These are phyloP conservation scores for Pleurotus salmoneostramineus DNA, from an alignment of 768 basidiomycete genomes.

Conservation along the genomic window DNA sequence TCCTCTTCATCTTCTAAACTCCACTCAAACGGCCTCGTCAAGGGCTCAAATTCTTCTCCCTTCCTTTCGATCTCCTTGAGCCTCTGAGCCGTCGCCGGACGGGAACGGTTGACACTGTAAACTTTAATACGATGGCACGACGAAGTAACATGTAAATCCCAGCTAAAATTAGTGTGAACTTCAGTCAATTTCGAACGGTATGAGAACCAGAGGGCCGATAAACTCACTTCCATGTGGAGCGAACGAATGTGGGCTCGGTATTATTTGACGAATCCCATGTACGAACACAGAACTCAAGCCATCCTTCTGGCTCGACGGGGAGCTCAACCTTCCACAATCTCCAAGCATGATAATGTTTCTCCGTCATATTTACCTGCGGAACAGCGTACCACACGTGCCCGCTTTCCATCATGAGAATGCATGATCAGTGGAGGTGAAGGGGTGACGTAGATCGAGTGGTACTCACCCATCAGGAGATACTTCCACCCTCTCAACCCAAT, in stretches of 20 bases:
- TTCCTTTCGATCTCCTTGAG: slow-evolving; percentile 33
- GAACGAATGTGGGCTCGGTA: slow-evolving; percentile 51
- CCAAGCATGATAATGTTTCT: slow-evolving; percentile 57
- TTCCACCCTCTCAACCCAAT: slow-evolving; percentile 56
- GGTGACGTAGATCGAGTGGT: background rate
- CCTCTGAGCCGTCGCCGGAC: slow-evolving; percentile 37
- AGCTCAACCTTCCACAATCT: slow-evolving; percentile 48
- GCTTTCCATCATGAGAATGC: slow-evolving; percentile 15
- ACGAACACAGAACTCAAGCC: slow-evolving; percentile 52
- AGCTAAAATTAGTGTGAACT: slow-evolving; percentile 20
- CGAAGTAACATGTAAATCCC: slow-evolving; percentile 52
- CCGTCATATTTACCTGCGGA: slow-evolving; percentile 40
- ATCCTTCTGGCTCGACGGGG: slow-evolving; percentile 51
- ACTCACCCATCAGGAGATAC: slow-evolving; percentile 44
- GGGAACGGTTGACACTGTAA: slow-evolving; percentile 45
- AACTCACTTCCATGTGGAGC: slow-evolving; percentile 52
- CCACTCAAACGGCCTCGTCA: slow-evolving; percentile 37
- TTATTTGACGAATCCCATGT: slow-evolving; percentile 59
- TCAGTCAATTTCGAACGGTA: background rate
- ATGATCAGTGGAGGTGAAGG: background rate
- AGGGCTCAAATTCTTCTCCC: slow-evolving; percentile 34
- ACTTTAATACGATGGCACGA: slow-evolving; percentile 51
- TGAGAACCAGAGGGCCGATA: background rate
- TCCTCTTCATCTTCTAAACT: slow-evolving; percentile 26
- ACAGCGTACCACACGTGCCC: slow-evolving; percentile 50